Conservation (phyloP, 1,284 basidiomycete genomes). For the Cutaneotrichosporon sp. region DNA sequence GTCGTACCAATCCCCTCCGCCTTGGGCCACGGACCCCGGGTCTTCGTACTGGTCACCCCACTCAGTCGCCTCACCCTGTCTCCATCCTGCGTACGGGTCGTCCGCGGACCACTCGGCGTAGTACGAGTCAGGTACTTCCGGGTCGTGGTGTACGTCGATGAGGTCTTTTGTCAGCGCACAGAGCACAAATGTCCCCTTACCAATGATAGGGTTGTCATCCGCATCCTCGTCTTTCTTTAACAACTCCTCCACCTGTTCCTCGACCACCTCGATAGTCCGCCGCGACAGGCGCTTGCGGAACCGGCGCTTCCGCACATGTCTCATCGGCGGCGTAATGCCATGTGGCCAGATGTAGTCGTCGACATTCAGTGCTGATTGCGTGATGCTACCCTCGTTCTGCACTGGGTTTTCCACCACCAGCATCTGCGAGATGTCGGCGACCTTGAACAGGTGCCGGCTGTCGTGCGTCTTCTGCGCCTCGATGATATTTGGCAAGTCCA, state of each 20-base stretch:
- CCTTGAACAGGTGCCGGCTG: conserved; percentile 95
- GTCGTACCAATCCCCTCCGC: conserved; percentile 29
- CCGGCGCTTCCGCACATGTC: conserved; percentile 83
- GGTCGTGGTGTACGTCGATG: conserved; percentile 38
- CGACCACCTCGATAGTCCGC: conserved; percentile 91
- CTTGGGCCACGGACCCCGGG: conserved; percentile 32
- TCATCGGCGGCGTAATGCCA: conserved; percentile 89
- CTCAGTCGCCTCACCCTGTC: conserved; percentile 55
- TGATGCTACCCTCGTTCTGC: conserved; percentile 59
- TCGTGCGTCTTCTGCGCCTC: conserved; percentile 97
- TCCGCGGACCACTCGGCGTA: conserved; percentile 34
- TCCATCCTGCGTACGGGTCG: conserved; percentile 38
- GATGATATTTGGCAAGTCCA: conserved; percentile 90
- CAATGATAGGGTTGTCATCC: conserved; percentile 50
- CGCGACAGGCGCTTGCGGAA: conserved; percentile 64
- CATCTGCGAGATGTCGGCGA: conserved; percentile 96
- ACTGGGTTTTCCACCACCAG: conserved; percentile 76
- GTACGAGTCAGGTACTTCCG: conserved; percentile 37
- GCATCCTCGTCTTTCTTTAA: conserved; percentile 81
- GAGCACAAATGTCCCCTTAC: conserved; percentile 16
- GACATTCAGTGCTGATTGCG: conserved; percentile 65
- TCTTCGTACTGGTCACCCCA: conserved; percentile 62
- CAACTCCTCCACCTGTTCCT: conserved; percentile 90
- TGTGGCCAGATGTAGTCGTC: conserved; percentile 98
- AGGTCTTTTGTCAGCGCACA: conserved; percentile 23